These are phyloP conservation scores for Jackrogersella multiformis DNA, from an alignment of 495 filamentous ascomycete species.

Conservation along the genomic window DNA sequence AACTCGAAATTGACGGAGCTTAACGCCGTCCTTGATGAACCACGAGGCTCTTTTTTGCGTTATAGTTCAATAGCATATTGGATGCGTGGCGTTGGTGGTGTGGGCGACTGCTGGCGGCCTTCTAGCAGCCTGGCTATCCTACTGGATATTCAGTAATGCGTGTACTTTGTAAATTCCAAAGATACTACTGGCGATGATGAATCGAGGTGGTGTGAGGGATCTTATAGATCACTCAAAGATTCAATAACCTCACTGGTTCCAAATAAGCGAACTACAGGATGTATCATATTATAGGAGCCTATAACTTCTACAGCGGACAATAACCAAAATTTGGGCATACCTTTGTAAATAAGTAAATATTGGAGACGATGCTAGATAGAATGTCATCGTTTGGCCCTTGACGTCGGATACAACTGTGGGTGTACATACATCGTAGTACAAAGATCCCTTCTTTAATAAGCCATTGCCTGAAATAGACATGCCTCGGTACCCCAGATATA, in stretches of 20 bases:
- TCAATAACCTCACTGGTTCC: neutral
- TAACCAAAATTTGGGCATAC: neutral
- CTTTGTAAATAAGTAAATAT: neutral
- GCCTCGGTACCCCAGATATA: constrained; percentile 38
- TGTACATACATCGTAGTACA: too few relatives aligned
- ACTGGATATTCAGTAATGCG: neutral
- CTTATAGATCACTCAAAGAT: constrained; percentile 16
- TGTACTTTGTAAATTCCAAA: neutral
- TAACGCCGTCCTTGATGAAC: neutral
- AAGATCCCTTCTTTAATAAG: neutral
- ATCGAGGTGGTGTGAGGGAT: neutral
- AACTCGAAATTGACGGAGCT: neutral
- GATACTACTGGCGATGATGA: neutral
- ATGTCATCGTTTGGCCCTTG: neutral
- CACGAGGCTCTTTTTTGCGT: neutral
- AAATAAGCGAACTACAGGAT: neutral
- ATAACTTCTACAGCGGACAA: neutral
- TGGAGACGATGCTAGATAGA: neutral
- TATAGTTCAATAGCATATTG: constrained; percentile 1
- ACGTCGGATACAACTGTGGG: too few relatives aligned
- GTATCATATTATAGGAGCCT: constrained; percentile 21
- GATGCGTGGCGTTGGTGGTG: neutral
- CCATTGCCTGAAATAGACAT: constrained; percentile 23
- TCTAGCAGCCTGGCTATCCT: neutral
- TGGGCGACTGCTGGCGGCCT: neutral